phyloP scores from a whole-genome alignment of 1,139 yeast species.

The Meyerozyma guilliermondii region DNA sequence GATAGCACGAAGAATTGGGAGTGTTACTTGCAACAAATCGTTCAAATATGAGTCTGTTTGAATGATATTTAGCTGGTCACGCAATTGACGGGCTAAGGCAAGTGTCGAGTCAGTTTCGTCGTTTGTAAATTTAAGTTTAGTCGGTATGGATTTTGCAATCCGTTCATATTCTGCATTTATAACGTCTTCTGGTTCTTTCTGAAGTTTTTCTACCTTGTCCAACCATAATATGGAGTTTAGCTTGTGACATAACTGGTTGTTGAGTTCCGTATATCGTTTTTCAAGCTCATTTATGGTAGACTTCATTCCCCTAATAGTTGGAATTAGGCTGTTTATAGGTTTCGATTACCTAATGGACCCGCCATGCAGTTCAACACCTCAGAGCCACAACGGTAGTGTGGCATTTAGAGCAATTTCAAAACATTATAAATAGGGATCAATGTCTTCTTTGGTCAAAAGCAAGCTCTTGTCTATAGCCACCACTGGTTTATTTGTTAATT shows the following conservation, averaged over 20 bases:
- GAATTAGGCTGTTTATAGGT: too few relatives aligned
- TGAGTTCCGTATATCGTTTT: constrained; percentile 7
- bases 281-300: constrained; percentile 1
- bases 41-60: constrained; percentile 6
- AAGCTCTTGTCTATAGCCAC: constrained; percentile 15
- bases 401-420: neutral
- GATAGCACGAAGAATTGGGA: constrained; percentile 10
- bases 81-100: constrained; percentile 3
- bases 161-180: constrained; percentile 1
- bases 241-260: constrained; percentile 7
- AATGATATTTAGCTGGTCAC: constrained; percentile 6
- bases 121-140: constrained; percentile 2
- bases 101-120: neutral
- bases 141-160: neutral
- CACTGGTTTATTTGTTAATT: constrained; percentile 13
- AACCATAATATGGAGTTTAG: constrained; percentile 8
- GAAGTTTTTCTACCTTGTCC: constrained; percentile 6
- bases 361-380: neutral
- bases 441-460: constrained; percentile 9
- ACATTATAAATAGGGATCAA: neutral
- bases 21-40: constrained; percentile 7
- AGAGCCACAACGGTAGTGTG: constrained; percentile 1
- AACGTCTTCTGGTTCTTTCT: constrained; percentile 1
- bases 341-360: neutral
- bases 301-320: too few relatives aligned